These are phyloP conservation scores for Sclerotinia borealis DNA, from an alignment of 2,329 filamentous ascomycete genomes.

Conservation along the genomic window DNA sequence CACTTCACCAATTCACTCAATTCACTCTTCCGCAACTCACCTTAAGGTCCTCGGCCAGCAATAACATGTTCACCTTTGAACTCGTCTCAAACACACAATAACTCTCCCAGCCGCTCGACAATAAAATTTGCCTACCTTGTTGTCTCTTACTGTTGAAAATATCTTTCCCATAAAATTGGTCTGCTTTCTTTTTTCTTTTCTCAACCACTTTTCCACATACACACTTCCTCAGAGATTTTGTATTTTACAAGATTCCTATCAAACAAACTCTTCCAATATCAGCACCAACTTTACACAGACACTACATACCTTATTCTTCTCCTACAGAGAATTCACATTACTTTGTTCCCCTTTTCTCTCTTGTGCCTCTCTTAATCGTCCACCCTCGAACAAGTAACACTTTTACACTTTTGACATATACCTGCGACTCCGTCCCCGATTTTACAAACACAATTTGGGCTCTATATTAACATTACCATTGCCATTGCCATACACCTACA, in stretches of 20 bases:
- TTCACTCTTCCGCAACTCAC: neutral
- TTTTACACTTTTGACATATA: neutral
- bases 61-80: neutral
- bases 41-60: neutral
- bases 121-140: neutral
- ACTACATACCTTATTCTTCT: neutral
- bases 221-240: neutral
- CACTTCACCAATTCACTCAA: neutral
- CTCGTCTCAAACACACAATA: neutral
- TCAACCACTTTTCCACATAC: neutral
- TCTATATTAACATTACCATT: neutral
- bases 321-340: neutral
- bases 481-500: neutral
- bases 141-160: neutral
- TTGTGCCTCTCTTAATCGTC: neutral
- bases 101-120: neutral
- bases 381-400: neutral
- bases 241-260: neutral
- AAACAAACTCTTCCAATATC: neutral
- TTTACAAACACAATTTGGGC: neutral
- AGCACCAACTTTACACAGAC: neutral
- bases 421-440: too few species aligned
- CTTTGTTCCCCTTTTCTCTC: neutral
- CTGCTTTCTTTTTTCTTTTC: neutral
- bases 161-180: neutral